Evolutionary conservation across 2,329 filamentous ascomycete genomes (phyloP), one percentile per base, ranked within the genome.

Genomic region (Colletotrichum horii): DNA sequence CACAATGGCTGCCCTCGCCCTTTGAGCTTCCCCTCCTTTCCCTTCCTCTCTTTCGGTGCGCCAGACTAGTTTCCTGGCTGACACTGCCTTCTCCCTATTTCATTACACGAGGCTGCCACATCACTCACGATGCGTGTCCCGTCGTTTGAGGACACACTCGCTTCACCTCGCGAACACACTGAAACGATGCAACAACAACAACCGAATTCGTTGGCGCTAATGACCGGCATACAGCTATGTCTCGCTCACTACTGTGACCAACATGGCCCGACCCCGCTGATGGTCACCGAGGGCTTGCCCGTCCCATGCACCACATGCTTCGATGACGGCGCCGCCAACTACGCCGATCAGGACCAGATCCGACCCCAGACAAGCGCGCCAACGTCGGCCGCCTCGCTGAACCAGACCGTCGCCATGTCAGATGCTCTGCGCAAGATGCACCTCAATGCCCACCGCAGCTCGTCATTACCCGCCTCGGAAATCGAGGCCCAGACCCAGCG

Each of bases 221-320:
- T 77, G 67, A 77, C 78, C 32, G 74, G 74, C 60, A 62, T 91
- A 74, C 89, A 94, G 92, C 85, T 94, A 81, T 93, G 91, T 82
- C 88, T 94, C 79, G 92, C 92, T 80, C 92, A 94, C 83, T 94
- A 93, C 82, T 94, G 92, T 87, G 92, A 94, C 83, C 88, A 91
- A 77, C 92, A 94, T 84, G 92, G 92, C 77, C 92, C 92, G 65
- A 94, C 92, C 62, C 92, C 92, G 66, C 83, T 94, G 74, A 93
- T 94, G 90, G 92, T 93, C 80, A 94, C 92, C 43, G 92, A 94
- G 82, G 92, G 91, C 65, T 84, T 93, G 16, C 90, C 91, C 3
- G 89, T 91, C 15, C 87, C 90, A 64, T 94, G 92, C 80, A 86
- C 86, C 73, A 86, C 88, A 79, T 94, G 92, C 81, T 90, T 88